Base-by-base conservation (phyloP, 2,329 filamentous ascomycete species). In the Aphanocladium album region DNA sequence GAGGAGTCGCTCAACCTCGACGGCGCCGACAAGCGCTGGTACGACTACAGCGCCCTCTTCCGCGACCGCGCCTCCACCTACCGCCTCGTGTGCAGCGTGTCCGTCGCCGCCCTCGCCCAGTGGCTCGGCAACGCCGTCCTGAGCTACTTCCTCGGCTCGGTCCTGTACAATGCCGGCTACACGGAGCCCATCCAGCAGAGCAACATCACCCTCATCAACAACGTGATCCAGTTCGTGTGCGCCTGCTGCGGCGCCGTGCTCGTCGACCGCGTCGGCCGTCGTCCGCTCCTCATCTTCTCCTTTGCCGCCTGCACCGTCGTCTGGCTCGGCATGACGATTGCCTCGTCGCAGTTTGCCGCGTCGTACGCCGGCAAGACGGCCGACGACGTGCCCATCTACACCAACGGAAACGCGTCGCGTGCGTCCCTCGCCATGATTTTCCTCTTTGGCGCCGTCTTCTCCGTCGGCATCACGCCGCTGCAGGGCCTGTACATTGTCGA, bases 401-500 rank as follows among this genome's bases (percentile, higher is more conserved):
- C 61, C 39, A 72, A 73, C 63, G 12, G 61, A 4, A 64, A 71
- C 1, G 76, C 76, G 11, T 76, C 75, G 19, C 76, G 73, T n/a
- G 79, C 79, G 0, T 74, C 76, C 0, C 67, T 84, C 11, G 80
- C 79, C 8, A 77, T 79, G 64, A 78, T 82, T 56, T 83, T 81
- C 69, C 68, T 83, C 50, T 82, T 81, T 62, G 77, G 77, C 6
- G 76, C 79, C 63, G 74, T 80, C 33, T 85, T 79, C 71, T 80
- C 78, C 0, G 67, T 83, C 46, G 72, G 71, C 0, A 68, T 68
- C 66, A 73, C 72, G 21, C 72, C 72, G 0, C 66, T 74, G 8
- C 71, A 73, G 60, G 71, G 71, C 1, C 69, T 84, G 16, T 83
- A 83, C 66, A 79, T 80, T 0, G 80, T 83, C 53, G 81, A 84